Evolutionary conservation across 2,329 filamentous ascomycete species (phyloP).

Genomic region (Cladosporium sp.): DNA sequence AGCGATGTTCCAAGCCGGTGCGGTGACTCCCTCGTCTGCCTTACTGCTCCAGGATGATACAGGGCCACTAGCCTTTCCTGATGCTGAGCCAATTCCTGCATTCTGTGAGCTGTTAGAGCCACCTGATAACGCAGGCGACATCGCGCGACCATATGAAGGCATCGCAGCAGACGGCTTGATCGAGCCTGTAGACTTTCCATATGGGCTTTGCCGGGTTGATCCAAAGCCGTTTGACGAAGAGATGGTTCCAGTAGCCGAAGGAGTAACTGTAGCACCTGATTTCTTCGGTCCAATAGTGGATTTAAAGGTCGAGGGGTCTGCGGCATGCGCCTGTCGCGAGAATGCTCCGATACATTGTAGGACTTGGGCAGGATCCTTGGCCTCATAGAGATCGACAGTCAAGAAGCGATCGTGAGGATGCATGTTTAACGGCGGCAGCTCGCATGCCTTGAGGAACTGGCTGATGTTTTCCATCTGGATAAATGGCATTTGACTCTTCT

Average conservation of each 20-base stretch:
- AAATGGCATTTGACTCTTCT: conserved; percentile 90
- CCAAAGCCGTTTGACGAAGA: not conserved
- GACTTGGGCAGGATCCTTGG: conserved; percentile 93
- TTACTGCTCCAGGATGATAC: conserved; percentile 90
- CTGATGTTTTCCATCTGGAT: conserved; percentile 99
- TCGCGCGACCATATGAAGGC: conserved; percentile 29
- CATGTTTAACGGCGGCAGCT: conserved; percentile 76
- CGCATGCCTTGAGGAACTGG: conserved; percentile 85
- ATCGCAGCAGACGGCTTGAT: conserved; percentile 22
- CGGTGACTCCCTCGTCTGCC: conserved; percentile 71
- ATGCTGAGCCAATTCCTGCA: conserved; percentile 38
- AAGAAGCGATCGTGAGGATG: conserved; percentile 94
- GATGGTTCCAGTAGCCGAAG: conserved; percentile 18
- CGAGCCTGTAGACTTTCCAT: conserved; percentile 9
- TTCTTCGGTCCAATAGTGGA: conserved; percentile 69
- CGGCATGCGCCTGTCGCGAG: conserved; percentile 73
- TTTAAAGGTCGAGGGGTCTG: conserved; percentile 70
- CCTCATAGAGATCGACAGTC: conserved; percentile 92
- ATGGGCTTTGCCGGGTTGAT: not conserved
- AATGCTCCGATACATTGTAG: conserved; percentile 89
- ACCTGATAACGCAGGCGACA: conserved; percentile 45
- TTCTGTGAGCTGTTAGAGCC: conserved; percentile 55
- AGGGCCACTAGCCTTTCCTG: conserved; percentile 43
- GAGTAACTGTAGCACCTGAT: conserved; percentile 42
- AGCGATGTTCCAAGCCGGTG: conserved; percentile 95